Percentiles rank a stretch among this genome's conserved stretches.
Evolutionary conservation across 257 asterid species (phyloP).

Genomic region (Ehretia macrophylla): DNA sequence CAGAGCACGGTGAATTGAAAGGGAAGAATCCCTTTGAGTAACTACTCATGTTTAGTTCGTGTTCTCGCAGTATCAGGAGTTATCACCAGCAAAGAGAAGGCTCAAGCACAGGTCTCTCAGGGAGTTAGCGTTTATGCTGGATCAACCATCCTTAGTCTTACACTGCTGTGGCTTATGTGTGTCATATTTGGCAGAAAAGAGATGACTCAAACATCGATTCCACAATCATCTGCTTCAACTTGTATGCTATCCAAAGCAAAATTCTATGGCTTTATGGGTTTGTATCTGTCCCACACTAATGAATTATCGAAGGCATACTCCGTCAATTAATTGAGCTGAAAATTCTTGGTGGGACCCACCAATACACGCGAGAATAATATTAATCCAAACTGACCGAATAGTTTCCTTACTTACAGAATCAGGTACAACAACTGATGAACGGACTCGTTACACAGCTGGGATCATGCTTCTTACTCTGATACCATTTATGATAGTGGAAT

Average conservation of each 20-base stretch:
- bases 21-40: too few relatives aligned
- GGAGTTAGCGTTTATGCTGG: constrained; percentile 73
- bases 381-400: too few relatives aligned
- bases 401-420: constrained; percentile 25
- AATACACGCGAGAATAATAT: neutral
- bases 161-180: constrained; percentile 66
- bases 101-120: constrained; percentile 48
- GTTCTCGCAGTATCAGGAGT: constrained; percentile 51
- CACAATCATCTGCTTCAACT: constrained; percentile 12
- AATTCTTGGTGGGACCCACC: constrained; percentile 10
- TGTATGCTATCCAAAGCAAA: constrained; percentile 9
- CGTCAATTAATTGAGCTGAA: constrained; percentile 5
- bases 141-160: constrained; percentile 61
- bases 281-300: neutral
- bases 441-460: constrained; percentile 44
- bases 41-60: too few relatives aligned
- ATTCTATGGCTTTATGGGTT: constrained; percentile 9
- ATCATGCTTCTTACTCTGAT: constrained; percentile 50
- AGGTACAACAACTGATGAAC: constrained; percentile 39
- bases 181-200: constrained; percentile 39
- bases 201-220: neutral
- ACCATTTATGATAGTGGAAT: constrained; percentile 42
- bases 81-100: constrained; percentile 42
- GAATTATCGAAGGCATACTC: neutral
- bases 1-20: too few relatives aligned